These are phyloP conservation scores for Tetracladium marchalianum DNA, from an alignment of 495 filamentous ascomycete species.

Conservation along the genomic window DNA sequence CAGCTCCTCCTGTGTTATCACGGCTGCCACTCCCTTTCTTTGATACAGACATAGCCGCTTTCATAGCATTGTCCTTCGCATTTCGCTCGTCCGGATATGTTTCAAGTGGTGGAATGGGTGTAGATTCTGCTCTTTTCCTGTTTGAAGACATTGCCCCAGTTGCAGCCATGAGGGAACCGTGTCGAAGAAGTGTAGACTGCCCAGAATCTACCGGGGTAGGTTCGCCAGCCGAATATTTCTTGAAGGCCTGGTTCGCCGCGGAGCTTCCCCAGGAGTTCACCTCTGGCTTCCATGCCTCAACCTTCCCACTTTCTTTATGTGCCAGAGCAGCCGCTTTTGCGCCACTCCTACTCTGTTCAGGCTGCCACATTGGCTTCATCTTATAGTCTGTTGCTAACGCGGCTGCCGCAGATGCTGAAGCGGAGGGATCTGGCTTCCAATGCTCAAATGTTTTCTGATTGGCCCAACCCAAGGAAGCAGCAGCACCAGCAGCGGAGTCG, in stretches of 20 bases:
- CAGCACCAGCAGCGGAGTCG: conserved; percentile 60
- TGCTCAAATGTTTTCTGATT: conserved; percentile 49
- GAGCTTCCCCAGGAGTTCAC: conserved; percentile 44
- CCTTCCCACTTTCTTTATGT: conserved; percentile 45
- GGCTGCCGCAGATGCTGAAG: conserved; percentile 60
- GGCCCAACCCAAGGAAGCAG: conserved; percentile 62
- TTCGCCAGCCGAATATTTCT: conserved; percentile 7
- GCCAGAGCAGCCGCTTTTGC: conserved; percentile 67
- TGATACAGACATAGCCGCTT: conserved; percentile 49
- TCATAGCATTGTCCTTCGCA: conserved; percentile 53
- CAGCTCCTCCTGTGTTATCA: conserved; percentile 9
- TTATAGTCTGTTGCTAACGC: conserved; percentile 58
- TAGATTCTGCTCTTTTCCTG: conserved; percentile 57
- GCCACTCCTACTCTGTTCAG: conserved; percentile 48
- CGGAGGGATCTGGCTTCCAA: conserved; percentile 50
- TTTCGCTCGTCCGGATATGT: conserved; percentile 49
- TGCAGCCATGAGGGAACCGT: conserved; percentile 59
- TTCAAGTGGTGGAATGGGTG: conserved; percentile 29
- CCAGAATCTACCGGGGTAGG: conserved; percentile 30
- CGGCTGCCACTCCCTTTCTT: conserved; percentile 1
- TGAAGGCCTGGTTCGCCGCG: conserved; percentile 47
- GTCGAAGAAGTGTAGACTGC: conserved; percentile 35
- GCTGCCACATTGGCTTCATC: conserved; percentile 40
- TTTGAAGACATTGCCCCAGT: conserved; percentile 57
- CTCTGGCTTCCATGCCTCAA: conserved; percentile 37